Evolutionary conservation across 805 yeast species (phyloP).

Genomic region (Lipomyces japonicus): DNA sequence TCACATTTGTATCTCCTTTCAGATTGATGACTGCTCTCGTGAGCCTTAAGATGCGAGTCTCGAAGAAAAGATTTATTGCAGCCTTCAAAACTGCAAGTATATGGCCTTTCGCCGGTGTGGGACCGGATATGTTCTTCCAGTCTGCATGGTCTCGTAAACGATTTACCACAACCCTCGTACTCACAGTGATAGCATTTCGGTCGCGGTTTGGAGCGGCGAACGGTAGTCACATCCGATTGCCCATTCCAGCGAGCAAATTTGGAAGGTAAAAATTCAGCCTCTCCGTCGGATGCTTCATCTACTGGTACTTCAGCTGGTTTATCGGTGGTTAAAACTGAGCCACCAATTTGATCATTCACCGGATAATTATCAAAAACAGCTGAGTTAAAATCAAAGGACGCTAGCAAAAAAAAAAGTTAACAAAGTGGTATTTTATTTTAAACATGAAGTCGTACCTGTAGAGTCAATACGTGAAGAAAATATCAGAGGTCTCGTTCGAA

Average conservation of each 20-base stretch:
- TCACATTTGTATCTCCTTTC: constrained; percentile 40
- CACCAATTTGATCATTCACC: too few species aligned
- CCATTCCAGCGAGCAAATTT: background rate
- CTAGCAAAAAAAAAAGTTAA: too few species aligned
- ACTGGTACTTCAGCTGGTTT: too few species aligned
- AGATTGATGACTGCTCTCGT: constrained; percentile 41
- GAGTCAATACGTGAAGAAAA: too few species aligned
- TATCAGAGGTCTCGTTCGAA: too few species aligned
- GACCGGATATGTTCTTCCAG: constrained; percentile 75
- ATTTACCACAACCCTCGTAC: constrained; percentile 63
- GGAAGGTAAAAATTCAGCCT: too few species aligned
- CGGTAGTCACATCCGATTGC: background rate
- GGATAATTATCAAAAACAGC: too few species aligned
- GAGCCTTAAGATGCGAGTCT: constrained; percentile 76
- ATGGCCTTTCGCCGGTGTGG: constrained; percentile 78
- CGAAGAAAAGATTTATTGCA: constrained; percentile 69
- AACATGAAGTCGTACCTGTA: too few species aligned
- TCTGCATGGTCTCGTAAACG: constrained; percentile 75
- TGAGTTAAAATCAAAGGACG: too few species aligned
- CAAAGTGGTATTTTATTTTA: too few species aligned
- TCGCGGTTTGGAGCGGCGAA: constrained; percentile 36
- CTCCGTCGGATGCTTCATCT: too few species aligned
- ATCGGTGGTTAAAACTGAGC: too few species aligned
- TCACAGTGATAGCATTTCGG: constrained; percentile 63
- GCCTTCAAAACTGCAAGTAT: constrained; percentile 48